Conservation (phyloP, 2,329 filamentous ascomycete species). For the Sporothrix pseudoabietina region DNA sequence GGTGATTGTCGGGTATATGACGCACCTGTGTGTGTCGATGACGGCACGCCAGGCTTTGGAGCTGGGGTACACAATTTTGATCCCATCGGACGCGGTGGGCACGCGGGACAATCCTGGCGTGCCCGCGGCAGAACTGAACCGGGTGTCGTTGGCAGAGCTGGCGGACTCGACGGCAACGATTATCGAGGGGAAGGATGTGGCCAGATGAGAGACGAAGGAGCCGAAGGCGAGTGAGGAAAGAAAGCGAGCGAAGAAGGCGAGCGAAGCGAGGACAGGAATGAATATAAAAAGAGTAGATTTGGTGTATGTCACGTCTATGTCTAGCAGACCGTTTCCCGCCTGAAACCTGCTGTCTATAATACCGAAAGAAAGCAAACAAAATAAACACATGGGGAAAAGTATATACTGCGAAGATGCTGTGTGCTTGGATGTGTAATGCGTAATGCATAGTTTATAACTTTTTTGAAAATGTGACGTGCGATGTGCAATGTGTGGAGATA, state of each 20-base stretch:
- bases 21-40: slow-evolving; percentile 65
- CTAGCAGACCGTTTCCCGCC: slow-evolving; percentile 8
- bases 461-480: neutral
- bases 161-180: slow-evolving; percentile 66
- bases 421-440: neutral
- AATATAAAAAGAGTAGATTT: slow-evolving; percentile 17
- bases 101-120: slow-evolving; percentile 68
- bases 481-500: slow-evolving; percentile 21
- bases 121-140: slow-evolving; percentile 54
- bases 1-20: slow-evolving; percentile 65
- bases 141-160: slow-evolving; percentile 59
- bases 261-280: neutral
- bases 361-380: neutral
- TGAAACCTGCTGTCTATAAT: slow-evolving; percentile 23
- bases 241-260: neutral
- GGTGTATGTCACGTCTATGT: slow-evolving; percentile 20
- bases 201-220: neutral
- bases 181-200: slow-evolving; percentile 43
- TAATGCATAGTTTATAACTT: too few species aligned
- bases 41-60: slow-evolving; percentile 64
- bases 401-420: slow-evolving; percentile 18
- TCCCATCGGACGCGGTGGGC: slow-evolving; percentile 64
- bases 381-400: neutral
- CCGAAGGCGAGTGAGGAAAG: neutral
- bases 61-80: slow-evolving; percentile 63